Evolutionary conservation across 2,329 filamentous ascomycete species (phyloP).

Genomic region (Geosmithia morbida): DNA sequence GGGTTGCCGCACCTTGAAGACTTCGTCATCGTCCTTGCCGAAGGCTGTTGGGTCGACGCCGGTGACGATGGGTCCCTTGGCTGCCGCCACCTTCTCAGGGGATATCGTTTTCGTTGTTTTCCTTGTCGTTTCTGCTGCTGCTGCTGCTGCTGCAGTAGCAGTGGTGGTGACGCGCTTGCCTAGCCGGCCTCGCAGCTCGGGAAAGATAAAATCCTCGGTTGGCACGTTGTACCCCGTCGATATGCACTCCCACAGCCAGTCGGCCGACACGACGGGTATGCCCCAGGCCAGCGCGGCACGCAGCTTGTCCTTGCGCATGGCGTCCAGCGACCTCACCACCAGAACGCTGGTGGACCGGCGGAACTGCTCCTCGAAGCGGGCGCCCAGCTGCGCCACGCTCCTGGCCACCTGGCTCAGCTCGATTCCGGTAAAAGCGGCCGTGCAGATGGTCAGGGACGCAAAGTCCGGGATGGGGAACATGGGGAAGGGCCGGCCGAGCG

Average conservation of each 20-base stretch:
- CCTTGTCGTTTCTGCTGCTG: too few relatives aligned
- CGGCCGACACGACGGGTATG: conserved; percentile 65
- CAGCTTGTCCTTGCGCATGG: conserved; percentile 60
- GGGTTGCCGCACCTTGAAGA: not conserved
- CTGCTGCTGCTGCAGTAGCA: not conserved
- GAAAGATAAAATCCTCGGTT: conserved; percentile 29
- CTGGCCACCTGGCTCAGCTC: conserved; percentile 77
- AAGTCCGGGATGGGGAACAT: conserved; percentile 58
- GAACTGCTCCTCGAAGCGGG: conserved; percentile 65
- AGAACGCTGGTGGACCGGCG: conserved; percentile 60
- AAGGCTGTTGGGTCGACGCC: conserved; percentile 26
- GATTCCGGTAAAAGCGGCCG: conserved; percentile 69
- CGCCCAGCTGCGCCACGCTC: conserved; percentile 62
- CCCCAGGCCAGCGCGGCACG: conserved; percentile 59
- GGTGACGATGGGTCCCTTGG: conserved; percentile 3
- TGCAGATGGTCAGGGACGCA: conserved; percentile 55
- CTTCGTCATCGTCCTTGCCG: conserved; percentile 10
- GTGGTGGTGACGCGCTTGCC: conserved; percentile 5
- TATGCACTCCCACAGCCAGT: conserved; percentile 81
- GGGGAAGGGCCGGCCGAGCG: conserved; percentile 65
- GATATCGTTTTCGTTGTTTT: too few relatives aligned
- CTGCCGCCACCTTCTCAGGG: not conserved
- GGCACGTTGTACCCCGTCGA: conserved; percentile 34
- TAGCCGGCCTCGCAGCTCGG: conserved; percentile 21
- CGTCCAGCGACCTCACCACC: conserved; percentile 47